Evolutionary conservation across 2,329 filamentous ascomycete genomes (phyloP).

Genomic region (Fusarium dimerum): DNA sequence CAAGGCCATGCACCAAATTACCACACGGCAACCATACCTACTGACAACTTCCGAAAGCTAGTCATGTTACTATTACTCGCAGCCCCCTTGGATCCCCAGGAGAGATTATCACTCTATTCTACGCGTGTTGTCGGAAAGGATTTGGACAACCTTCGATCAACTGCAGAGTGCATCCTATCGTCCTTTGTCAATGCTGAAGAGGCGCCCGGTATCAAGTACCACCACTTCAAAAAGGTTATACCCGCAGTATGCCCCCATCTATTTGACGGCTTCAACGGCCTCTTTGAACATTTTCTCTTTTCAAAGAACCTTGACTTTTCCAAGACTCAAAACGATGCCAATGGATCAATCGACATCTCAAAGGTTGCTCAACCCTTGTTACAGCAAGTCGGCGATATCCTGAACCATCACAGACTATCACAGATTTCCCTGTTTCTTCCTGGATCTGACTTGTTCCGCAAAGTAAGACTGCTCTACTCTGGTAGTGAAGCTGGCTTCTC

Average conservation of each 20-base stretch:
- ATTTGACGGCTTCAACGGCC: conserved; percentile 65
- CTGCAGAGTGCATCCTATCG: conserved; percentile 65
- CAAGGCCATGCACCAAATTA: conserved; percentile 52
- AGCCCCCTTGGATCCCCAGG: conserved; percentile 65
- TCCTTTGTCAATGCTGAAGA: conserved; percentile 67
- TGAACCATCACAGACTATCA: conserved; percentile 64
- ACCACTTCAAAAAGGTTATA: conserved; percentile 61
- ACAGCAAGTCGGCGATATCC: conserved; percentile 57
- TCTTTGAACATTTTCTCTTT: conserved; percentile 77
- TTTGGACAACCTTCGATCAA: conserved; percentile 58
- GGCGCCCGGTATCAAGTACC: conserved; percentile 62
- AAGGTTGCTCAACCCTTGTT: conserved; percentile 50
- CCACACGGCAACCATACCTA: conserved; percentile 69
- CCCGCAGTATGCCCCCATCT: conserved; percentile 64
- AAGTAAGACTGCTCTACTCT: conserved; percentile 68
- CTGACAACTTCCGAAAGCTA: conserved; percentile 71
- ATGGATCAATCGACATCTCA: conserved; percentile 9
- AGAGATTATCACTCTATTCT: conserved; percentile 63
- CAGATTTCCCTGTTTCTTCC: conserved; percentile 75
- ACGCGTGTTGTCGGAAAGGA: conserved; percentile 56
- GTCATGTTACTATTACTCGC: conserved; percentile 69
- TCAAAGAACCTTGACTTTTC: conserved; percentile 70
- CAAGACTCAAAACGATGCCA: conserved; percentile 43
- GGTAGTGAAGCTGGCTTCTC: conserved; percentile 73
- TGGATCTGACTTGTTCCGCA: conserved; percentile 63